Evolutionary conservation across 371 early-diverging fungal species (phyloP).

Genomic region (Globomyces sp.): DNA sequence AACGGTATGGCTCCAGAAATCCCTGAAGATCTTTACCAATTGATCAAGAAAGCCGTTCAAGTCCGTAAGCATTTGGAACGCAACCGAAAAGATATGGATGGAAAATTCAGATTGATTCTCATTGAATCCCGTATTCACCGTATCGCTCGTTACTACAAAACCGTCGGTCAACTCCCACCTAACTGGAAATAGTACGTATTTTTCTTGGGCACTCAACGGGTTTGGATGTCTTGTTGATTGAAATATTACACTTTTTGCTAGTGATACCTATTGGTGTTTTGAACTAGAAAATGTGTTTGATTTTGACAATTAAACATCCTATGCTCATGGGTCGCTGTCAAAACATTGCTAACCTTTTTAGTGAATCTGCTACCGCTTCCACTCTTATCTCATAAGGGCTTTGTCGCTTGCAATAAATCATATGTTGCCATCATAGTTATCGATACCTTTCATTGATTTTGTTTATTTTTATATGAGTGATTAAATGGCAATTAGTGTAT

Average conservation of each 20-base stretch:
- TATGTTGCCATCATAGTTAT: too few species aligned
- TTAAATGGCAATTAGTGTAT: too few species aligned
- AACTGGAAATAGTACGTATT: conserved; percentile 95
- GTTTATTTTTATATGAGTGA: too few species aligned
- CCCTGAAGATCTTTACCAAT: conserved; percentile 99
- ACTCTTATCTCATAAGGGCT: conserved; percentile 65
- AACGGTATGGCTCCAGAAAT: conserved; percentile 96
- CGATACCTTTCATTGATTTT: too few species aligned
- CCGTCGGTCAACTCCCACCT: conserved; percentile 93
- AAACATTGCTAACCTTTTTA: conserved; percentile 35
- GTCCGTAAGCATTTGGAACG: conserved; percentile 99
- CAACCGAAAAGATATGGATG: conserved; percentile 98
- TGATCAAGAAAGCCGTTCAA: conserved; percentile 99
- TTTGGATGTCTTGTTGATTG: conserved; percentile 8
- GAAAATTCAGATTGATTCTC: conserved; percentile 99
- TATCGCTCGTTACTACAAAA: conserved; percentile 99
- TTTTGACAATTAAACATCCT: not conserved
- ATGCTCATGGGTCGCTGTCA: conserved; percentile 19
- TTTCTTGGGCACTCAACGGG: conserved; percentile 20
- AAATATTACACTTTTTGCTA: not conserved
- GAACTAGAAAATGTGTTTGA: conserved; percentile 1
- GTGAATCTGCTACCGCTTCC: conserved; percentile 83
- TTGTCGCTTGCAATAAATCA: too few species aligned
- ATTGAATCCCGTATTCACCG: conserved; percentile 99
- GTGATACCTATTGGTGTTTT: too few species aligned